Conservation (phyloP, 2,329 filamentous ascomycete species). For the Epichloe brachyelytri region DNA sequence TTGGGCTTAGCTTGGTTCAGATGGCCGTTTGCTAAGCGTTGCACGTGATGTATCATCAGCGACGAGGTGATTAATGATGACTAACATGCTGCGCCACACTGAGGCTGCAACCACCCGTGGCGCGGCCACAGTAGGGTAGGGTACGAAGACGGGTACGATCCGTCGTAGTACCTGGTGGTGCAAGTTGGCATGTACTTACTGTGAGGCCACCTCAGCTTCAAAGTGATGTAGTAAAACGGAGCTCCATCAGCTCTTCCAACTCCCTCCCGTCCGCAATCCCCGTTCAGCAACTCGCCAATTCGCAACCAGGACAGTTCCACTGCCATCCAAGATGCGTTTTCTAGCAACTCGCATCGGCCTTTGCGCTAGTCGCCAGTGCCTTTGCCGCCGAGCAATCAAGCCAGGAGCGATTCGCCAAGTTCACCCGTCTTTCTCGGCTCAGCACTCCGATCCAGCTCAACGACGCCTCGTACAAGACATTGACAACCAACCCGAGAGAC, state of each 20-base stretch:
- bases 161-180: no score
- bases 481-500: slow-evolving; percentile 69
- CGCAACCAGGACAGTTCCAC: slow-evolving; percentile 5
- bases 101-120: neutral
- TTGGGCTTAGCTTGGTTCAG: slow-evolving; percentile 10
- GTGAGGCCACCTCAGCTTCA: slow-evolving; percentile 24
- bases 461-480: slow-evolving; percentile 59
- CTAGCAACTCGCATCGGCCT: slow-evolving; percentile 45
- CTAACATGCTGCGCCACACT: neutral
- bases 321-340: slow-evolving; percentile 49
- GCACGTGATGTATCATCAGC: slow-evolving; percentile 2
- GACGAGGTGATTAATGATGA: neutral
- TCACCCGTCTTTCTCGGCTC: slow-evolving; percentile 52
- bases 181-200: no score
- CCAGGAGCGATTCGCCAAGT: slow-evolving; percentile 55
- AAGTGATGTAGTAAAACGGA: slow-evolving; percentile 7
- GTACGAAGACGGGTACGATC: no score
- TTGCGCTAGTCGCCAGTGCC: slow-evolving; percentile 47
- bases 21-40: neutral
- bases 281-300: slow-evolving; percentile 4
- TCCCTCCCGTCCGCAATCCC: neutral
- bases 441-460: slow-evolving; percentile 63
- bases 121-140: neutral
- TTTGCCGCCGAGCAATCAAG: slow-evolving; percentile 52
- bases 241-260: slow-evolving; percentile 7